Conservation (phyloP, 202 grass and related monocot genomes). For the Miscanthus sacchariflorus region DNA sequence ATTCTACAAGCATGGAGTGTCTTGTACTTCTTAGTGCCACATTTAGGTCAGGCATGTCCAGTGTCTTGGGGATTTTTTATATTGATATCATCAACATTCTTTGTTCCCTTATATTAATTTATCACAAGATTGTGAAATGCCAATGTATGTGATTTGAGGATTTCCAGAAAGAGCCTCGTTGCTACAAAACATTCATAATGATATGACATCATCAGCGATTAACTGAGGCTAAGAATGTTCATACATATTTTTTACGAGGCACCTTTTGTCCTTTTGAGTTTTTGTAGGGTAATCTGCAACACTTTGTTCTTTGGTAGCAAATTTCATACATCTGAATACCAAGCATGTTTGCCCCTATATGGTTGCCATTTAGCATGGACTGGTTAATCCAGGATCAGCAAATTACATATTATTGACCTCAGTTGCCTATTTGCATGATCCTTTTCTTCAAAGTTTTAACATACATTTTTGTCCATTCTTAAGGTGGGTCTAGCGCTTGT, state of each 20-base stretch:
- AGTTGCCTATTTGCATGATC: not conserved
- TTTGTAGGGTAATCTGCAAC: not conserved
- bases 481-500: slow-evolving; percentile 88
- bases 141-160: slow-evolving; percentile 11
- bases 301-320: slow-evolving; percentile 25
- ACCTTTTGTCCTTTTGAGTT: slow-evolving; percentile 11
- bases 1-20: slow-evolving; percentile 14
- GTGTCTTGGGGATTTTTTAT: not conserved
- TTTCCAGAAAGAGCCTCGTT: not conserved
- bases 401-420: slow-evolving; percentile 17
- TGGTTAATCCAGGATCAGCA: not conserved
- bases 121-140: not conserved
- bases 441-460: slow-evolving; percentile 28
- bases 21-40: not conserved
- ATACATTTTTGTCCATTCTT: slow-evolving; percentile 44
- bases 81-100: not conserved
- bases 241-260: not conserved
- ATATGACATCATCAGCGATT: slow-evolving; percentile 8
- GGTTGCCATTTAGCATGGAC: not conserved
- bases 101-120: not conserved
- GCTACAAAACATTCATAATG: slow-evolving; percentile 24
- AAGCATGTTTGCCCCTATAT: slow-evolving; percentile 27
- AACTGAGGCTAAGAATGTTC: slow-evolving; percentile 8
- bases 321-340: slow-evolving; percentile 19
- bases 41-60: not conserved